Conservation (phyloP, 495 filamentous ascomycete genomes). For the Neurospora sp. region DNA sequence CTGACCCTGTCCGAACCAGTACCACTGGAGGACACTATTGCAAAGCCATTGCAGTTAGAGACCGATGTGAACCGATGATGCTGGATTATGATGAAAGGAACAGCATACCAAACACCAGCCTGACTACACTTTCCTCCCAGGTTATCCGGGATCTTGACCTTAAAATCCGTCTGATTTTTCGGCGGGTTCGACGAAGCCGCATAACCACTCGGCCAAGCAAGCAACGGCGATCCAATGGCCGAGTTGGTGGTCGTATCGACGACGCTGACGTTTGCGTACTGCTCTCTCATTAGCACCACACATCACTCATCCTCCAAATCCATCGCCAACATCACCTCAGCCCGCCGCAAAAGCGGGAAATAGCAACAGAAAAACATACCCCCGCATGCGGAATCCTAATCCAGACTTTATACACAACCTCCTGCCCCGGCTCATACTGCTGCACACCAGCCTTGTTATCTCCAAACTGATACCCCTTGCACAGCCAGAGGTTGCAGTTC, state of each 20-base stretch:
- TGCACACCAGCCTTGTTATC: constrained; percentile 61
- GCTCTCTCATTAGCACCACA: constrained; percentile 21
- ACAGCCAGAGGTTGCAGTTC: constrained; percentile 56
- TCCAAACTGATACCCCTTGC: constrained; percentile 62
- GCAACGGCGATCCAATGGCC: constrained; percentile 46
- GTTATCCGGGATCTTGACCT: constrained; percentile 50
- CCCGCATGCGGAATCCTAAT: constrained; percentile 49
- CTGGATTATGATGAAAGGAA: no score
- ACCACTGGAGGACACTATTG: constrained; percentile 53
- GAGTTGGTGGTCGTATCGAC: constrained; percentile 52
- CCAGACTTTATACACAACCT: constrained; percentile 47
- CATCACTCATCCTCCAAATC: not conserved
- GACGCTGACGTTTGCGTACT: constrained; percentile 60
- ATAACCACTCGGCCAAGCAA: constrained; percentile 41
- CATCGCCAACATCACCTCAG: not conserved
- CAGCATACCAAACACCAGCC: constrained; percentile 54
- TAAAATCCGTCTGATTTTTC: constrained; percentile 52
- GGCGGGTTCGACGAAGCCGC: constrained; percentile 45
- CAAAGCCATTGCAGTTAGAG: not conserved
- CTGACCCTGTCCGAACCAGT: constrained; percentile 54
- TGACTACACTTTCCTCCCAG: constrained; percentile 46
- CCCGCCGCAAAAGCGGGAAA: no score
- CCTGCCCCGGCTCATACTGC: constrained; percentile 49
- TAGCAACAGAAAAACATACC: not conserved
- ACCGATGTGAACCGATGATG: no score